These are phyloP conservation scores for Boletus rufocinnamomeus DNA, from an alignment of 768 basidiomycete species.

Conservation along the genomic window DNA sequence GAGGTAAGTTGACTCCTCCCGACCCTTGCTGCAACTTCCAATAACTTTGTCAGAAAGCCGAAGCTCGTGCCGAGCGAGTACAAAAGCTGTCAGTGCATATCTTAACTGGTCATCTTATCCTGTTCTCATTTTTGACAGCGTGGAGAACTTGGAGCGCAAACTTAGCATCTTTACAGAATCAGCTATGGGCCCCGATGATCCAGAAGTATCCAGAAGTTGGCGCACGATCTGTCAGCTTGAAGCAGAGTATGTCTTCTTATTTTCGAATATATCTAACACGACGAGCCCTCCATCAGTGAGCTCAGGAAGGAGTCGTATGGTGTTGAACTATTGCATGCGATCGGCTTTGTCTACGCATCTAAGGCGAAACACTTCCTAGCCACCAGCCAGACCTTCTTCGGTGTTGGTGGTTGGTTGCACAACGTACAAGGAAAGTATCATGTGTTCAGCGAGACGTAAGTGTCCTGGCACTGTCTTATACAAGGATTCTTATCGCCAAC, in stretches of 20 bases:
- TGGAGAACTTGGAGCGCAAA: conserved; percentile 78
- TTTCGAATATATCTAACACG: neutral
- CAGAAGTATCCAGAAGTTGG: conserved; percentile 72
- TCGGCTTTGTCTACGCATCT: conserved; percentile 82
- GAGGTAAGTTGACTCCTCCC: conserved; percentile 51
- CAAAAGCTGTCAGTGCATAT: conserved; percentile 50
- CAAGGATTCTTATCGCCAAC: conserved; percentile 5
- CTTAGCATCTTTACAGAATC: conserved; percentile 87
- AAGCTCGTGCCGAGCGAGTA: conserved; percentile 74
- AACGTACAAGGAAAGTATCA: conserved; percentile 92
- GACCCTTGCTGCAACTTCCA: conserved; percentile 3
- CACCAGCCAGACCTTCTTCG: conserved; percentile 65
- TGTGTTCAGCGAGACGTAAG: conserved; percentile 90
- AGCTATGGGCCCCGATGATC: conserved; percentile 66
- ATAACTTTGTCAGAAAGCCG: conserved; percentile 62
- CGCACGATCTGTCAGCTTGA: conserved; percentile 76
- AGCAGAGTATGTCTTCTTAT: conserved; percentile 62
- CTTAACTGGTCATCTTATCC: neutral
- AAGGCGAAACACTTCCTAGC: conserved; percentile 86
- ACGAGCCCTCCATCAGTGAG: conserved; percentile 48
- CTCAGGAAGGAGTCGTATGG: conserved; percentile 87
- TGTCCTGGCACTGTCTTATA: conserved; percentile 13
- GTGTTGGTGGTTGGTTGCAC: conserved; percentile 91
- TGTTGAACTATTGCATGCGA: conserved; percentile 78
- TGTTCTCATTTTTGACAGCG: conserved; percentile 27